Evolutionary conservation across 257 asterid species (phyloP).

Genomic region (Ilex aquifolium): DNA sequence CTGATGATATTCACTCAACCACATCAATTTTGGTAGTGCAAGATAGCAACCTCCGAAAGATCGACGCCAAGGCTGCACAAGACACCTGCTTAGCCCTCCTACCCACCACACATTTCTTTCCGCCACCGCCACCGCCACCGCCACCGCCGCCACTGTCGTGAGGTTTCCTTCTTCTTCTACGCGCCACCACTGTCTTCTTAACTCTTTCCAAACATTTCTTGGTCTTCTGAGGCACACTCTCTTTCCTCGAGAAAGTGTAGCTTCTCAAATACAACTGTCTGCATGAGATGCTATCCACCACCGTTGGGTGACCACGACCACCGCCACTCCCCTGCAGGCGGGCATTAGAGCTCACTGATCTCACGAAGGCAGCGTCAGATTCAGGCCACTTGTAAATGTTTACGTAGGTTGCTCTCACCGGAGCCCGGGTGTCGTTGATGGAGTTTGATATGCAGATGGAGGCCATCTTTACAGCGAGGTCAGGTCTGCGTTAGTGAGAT

Average conservation of each 20-base stretch:
- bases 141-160: constrained; percentile 9
- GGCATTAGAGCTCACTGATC: constrained; percentile 48
- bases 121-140: constrained; percentile 8
- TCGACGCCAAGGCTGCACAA: constrained; percentile 34
- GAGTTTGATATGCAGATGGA: constrained; percentile 54
- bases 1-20: constrained; percentile 32
- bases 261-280: constrained; percentile 73
- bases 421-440: constrained; percentile 38
- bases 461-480: constrained; percentile 16
- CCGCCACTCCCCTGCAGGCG: background rate
- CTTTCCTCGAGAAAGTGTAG: constrained; percentile 79
- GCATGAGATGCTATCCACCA: constrained; percentile 79
- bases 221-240: constrained; percentile 20
- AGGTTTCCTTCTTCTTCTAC: constrained; percentile 9
- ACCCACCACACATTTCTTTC: constrained; percentile 25
- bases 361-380: constrained; percentile 70
- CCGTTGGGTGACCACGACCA: constrained; percentile 33
- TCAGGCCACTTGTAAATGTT: constrained; percentile 90
- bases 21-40: constrained; percentile 82
- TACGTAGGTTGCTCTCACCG: constrained; percentile 61
- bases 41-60: constrained; percentile 65
- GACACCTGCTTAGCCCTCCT: constrained; percentile 38
- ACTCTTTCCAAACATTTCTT: constrained; percentile 40
- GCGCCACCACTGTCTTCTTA: constrained; percentile 3
- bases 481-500: too few relatives aligned